A percentile compares a stretch with the other conserved stretches of the same genome.
Evolutionary conservation across 2,329 filamentous ascomycete species (phyloP).

Genomic region (Hymenoscyphus albidus): DNA sequence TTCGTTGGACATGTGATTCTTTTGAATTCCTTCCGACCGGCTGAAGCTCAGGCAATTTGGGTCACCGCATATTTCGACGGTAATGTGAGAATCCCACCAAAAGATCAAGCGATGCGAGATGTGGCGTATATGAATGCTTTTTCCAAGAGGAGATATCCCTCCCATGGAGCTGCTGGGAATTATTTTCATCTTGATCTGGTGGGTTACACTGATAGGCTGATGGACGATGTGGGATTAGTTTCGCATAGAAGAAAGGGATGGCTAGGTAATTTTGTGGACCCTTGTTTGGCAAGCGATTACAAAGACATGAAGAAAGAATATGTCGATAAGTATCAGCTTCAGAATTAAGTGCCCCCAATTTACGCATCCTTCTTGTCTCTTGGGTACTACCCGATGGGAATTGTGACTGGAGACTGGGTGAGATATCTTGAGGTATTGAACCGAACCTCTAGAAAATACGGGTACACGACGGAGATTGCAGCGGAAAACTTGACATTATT

Average conservation of each 20-base stretch:
- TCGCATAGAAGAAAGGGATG: constrained; percentile 1
- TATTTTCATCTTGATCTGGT: background rate
- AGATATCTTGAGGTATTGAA: constrained; percentile 11
- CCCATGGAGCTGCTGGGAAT: background rate
- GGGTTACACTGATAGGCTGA: background rate
- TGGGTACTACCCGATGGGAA: constrained; percentile 14
- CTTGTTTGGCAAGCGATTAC: constrained; percentile 1
- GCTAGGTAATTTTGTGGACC: background rate
- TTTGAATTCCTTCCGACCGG: background rate
- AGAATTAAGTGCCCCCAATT: background rate
- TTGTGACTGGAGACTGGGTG: constrained; percentile 14
- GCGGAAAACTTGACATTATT: background rate
- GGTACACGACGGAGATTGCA: constrained; percentile 8
- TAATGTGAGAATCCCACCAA: background rate
- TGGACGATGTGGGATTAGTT: background rate
- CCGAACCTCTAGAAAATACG: constrained; percentile 4
- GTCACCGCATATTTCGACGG: constrained; percentile 6
- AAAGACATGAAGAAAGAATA: background rate
- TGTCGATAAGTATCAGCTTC: background rate
- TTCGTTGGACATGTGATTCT: constrained; percentile 1
- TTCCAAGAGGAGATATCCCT: constrained; percentile 5
- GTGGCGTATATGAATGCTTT: constrained; percentile 11
- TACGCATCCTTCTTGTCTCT: constrained; percentile 11
- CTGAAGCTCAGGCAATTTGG: constrained; percentile 9
- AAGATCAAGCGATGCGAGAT: background rate